These are phyloP conservation scores for Dioscorea alata DNA, from an alignment of 106 monocot species.

Conservation along the genomic window DNA sequence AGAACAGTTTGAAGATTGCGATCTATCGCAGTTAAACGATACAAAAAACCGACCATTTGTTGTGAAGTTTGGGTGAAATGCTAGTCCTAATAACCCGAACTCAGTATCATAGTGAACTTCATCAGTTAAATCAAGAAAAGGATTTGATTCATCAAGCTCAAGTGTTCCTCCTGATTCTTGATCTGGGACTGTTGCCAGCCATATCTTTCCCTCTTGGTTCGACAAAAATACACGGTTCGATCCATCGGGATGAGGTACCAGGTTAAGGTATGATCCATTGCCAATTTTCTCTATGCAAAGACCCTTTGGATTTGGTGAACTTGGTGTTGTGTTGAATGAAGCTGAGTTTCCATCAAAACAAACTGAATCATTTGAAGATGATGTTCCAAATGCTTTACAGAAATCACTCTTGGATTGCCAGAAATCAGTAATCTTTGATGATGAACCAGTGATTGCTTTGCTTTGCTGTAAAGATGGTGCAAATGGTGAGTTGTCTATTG, in stretches of 20 bases:
- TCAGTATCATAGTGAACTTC: slow-evolving; percentile 45
- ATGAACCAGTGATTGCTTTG: slow-evolving; percentile 20
- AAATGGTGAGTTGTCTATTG: slow-evolving; percentile 68
- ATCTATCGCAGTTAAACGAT: slow-evolving; percentile 73
- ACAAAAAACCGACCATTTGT: slow-evolving; percentile 68
- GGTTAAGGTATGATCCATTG: slow-evolving; percentile 66
- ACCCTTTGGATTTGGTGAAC: slow-evolving; percentile 53
- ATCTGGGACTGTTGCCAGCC: slow-evolving; percentile 73
- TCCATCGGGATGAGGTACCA: slow-evolving; percentile 92
- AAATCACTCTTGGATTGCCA: slow-evolving; percentile 86
- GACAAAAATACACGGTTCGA: slow-evolving; percentile 86
- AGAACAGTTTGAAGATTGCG: slow-evolving; percentile 44
- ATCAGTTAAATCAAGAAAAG: slow-evolving; percentile 86
- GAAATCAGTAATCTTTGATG: slow-evolving; percentile 58
- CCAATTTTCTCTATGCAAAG: slow-evolving; percentile 79
- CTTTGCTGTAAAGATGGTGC: slow-evolving; percentile 38
- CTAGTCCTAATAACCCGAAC: slow-evolving; percentile 75
- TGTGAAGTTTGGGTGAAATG: slow-evolving; percentile 81
- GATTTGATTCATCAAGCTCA: slow-evolving; percentile 45
- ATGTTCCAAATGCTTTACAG: slow-evolving; percentile 69
- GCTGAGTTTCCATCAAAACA: slow-evolving; percentile 76
- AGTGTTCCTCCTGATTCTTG: slow-evolving; percentile 56
- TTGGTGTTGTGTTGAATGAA: slow-evolving; percentile 44
- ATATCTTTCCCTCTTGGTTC: slow-evolving; percentile 72
- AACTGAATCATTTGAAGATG: slow-evolving; percentile 31